Base-by-base conservation (phyloP, 805 yeast species). In the Schwanniomyces pseudopolymorphus region DNA sequence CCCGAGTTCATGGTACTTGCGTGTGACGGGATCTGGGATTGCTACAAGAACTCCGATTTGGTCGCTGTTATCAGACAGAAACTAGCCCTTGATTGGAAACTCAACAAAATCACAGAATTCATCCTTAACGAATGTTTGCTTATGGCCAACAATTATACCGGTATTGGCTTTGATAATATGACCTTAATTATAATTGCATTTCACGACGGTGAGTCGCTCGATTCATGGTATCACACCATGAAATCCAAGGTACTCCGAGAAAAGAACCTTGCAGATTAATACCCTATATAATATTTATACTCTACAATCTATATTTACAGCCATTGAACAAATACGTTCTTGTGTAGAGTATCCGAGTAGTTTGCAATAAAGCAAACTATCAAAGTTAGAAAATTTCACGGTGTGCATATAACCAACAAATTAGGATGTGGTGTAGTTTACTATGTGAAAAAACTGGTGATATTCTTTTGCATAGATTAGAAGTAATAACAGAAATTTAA, bases 81-180 rank as follows among this genome's bases (percentile, higher is more conserved):
- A 51, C 63, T 86, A 44, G 69, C 79, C 0, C 55, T 78, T 25
- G 89, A 87, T 1, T 73, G 81, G 64, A 76, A 72, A 47, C 62
- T 85, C 19, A 80, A 82, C 37, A 81, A 79, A 39, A 82, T 85
- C 19, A 73, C 79, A 16, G 84, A 82, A 43, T 74, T 75, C 45
- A 62, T 86, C 2, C 63, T 87, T 44, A 87, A 85, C 52, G 82
- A 80, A 50, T 83, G 89, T 46, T 75, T 87, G 43, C 75, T 80
- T 5, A 80, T 82, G 78, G 91, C 92, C 1, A 80, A 84, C 53
- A 82, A 85, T 28, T 74, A 78, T 25, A 87, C 92, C 0, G 94
- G 94, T 2, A 79, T 85, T 21, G 95, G 95, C 0, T 86, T 84
- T 55, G 95, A 87, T 61, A 87, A 87, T 58, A 87, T 87, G 92